Evolutionary conservation across 768 basidiomycete genomes (phyloP), one percentile per base, ranked within the genome.

Genomic region (Coprinopsis strossmayeri): DNA sequence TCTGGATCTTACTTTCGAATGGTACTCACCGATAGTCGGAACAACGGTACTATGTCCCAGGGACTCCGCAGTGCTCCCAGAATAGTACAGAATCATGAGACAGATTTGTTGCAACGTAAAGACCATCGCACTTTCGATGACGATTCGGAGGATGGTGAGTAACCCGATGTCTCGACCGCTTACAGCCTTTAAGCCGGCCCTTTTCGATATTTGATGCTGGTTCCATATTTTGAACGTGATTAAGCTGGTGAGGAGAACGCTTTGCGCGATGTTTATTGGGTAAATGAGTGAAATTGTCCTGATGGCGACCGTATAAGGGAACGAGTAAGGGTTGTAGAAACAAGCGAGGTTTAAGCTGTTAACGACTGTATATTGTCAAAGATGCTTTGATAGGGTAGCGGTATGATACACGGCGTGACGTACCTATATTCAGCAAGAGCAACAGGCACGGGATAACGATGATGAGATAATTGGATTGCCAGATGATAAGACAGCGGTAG

Each of bases 191-290:
- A 53, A 25, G 12, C 21, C 27, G 11, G 45, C 30, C 3, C 21
- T 46, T 18, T 34, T 4, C 4, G 57, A 54, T 3, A 28, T 15
- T 2, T 30, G 45, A 23, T 58, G 43, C 41, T 58, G 53, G 1
- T 30, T 13, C 43, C 46, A 49, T 7, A 56, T 38, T 17, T 52
- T 48, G 21, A 46, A 49, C 12, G 55, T 50, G 40, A 58, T 56
- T 1, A 49, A 39, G 18, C 38, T 46, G 10, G 39, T 49, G 3
- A 51, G 52, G 9, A 51, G 27, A 7, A 24, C 20, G 26, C 39
- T 55, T 39, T 55, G 54, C 7, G 37, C 42, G 13, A 55, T 24
- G 37, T 34, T 25, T 1, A 55, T 34, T 11, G 51, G 40, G 28
- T 52, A 55, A 9, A 45, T 26, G 35, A 38, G 5, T 5, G 35